Evolutionary conservation across 2,329 filamentous ascomycete genomes (phyloP), one percentile per base, ranked within the genome.

Genomic region (Fusarium mangiferae): DNA sequence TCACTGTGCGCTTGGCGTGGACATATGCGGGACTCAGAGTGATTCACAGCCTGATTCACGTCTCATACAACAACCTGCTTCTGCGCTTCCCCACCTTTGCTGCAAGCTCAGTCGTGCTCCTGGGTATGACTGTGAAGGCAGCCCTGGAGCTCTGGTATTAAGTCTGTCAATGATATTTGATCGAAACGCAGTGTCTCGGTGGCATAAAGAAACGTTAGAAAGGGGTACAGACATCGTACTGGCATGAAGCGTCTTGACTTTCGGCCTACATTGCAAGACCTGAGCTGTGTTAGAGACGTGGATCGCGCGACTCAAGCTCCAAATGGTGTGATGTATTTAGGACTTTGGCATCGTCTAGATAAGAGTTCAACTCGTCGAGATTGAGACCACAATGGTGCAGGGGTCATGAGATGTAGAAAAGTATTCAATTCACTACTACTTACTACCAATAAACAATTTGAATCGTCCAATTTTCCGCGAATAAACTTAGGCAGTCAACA

Each of bases 361-460:
- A n/a, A n/a, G n/a, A n/a, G n/a, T n/a, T n/a, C n/a, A n/a, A n/a
- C n/a, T n/a, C n/a, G n/a, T n/a, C n/a, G n/a, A n/a, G n/a, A n/a
- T n/a, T 24, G 6, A n/a, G 22, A 11, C 8, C 22, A 14, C 6
- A 42, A 14, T 45, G 24, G 24, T 26, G 3, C n/a, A 44, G 11
- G 1, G 30, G 30, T 6, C 15, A 17, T 20, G 0, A 20, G 18
- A 46, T 2, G 15, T 22, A 28, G 45, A 28, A 46, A 28, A 15
- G 6, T 0, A 0, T 22, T 46, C 0, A 3, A 11, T 28, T 48
- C 9, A 48, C 3, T 28, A 15, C 26, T 22, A 28, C 14, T 1
- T 44, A 0, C 18, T 48, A 28, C 26, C 26, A 22, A 9, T 28
- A 0, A 2, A 22, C 9, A 28, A 22, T 22, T 15, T 48, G 6